phyloP scores from a whole-genome alignment of 1,284 basidiomycete species.

The Irpex rosettiformis region DNA sequence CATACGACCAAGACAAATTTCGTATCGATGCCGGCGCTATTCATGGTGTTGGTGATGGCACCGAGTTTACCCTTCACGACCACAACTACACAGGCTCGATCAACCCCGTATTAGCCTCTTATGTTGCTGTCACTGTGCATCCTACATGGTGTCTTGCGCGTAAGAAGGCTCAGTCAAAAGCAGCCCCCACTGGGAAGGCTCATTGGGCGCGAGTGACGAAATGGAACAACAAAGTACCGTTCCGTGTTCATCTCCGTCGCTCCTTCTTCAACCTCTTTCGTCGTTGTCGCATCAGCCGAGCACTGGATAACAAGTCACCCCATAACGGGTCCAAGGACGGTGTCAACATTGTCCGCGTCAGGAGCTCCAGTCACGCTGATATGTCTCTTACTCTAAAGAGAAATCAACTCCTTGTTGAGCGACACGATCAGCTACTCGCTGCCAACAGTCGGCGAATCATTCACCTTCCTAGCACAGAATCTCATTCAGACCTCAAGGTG shows the following conservation, averaged over 20 bases:
- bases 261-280: conserved; percentile 37
- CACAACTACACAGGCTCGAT: conserved; percentile 55
- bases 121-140: conserved; percentile 47
- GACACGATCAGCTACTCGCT: conserved; percentile 34
- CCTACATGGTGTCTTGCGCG: conserved; percentile 55
- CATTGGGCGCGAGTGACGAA: conserved; percentile 56
- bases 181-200: conserved; percentile 28
- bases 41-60: conserved; percentile 58
- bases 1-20: conserved; percentile 36
- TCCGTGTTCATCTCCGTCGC: conserved; percentile 40
- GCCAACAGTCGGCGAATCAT: conserved; percentile 30
- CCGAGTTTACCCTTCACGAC: conserved; percentile 53
- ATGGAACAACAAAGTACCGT: conserved; percentile 52
- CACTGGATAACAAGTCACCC: conserved; percentile 20
- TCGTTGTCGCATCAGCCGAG: conserved; percentile 32
- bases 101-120: conserved; percentile 50
- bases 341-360: conserved; percentile 34
- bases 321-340: conserved; percentile 28
- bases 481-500: conserved; percentile 29
- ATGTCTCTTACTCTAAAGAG: conserved; percentile 36
- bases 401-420: conserved; percentile 35
- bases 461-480: conserved; percentile 31
- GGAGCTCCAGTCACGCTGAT: conserved; percentile 33
- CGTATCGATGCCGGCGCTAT: conserved; percentile 53
- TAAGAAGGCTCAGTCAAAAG: conserved; percentile 32